Conservation (phyloP, 192 early-diverging fungal species). For the Chytriomyces sp. region DNA sequence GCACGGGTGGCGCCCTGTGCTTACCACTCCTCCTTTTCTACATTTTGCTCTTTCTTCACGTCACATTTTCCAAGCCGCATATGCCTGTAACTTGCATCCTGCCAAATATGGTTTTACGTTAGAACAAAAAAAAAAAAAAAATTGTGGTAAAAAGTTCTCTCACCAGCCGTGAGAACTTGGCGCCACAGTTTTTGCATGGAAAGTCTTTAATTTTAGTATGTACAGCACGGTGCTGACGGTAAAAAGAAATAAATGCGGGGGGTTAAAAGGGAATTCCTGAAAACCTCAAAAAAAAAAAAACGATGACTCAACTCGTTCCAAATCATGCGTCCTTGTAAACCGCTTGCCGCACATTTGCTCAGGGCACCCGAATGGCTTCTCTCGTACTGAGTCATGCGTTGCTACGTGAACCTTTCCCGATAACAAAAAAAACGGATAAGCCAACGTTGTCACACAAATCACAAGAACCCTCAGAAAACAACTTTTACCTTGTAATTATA, state of each 20-base stretch:
- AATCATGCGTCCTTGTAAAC: slow-evolving; percentile 23
- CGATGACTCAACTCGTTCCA: not conserved
- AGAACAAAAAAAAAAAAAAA: slow-evolving; percentile 6
- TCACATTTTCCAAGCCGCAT: slow-evolving; percentile 9
- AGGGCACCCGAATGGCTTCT: slow-evolving; percentile 70
- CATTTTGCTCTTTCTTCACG: not conserved
- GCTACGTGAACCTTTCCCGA: not conserved
- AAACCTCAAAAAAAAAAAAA: too few relatives aligned
- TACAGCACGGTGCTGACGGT: not conserved
- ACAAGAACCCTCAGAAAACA: not conserved
- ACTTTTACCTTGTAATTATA: slow-evolving; percentile 64
- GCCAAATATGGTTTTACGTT: not conserved
- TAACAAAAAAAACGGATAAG: not conserved
- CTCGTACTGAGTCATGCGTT: slow-evolving; percentile 13
- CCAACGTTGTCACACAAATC: not conserved
- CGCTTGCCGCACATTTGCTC: slow-evolving; percentile 62
- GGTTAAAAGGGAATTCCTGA: too few relatives aligned
- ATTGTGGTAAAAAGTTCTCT: not conserved
- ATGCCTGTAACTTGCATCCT: slow-evolving; percentile 17
- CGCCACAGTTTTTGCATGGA: slow-evolving; percentile 3
- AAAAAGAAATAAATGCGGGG: too few relatives aligned
- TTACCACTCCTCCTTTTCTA: too few relatives aligned
- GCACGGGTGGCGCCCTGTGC: too few relatives aligned
- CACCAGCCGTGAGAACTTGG: slow-evolving; percentile 6
- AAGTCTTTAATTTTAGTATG: not conserved